Conservation (phyloP, 75 land plant species). For the Cryptomeria japonica region DNA sequence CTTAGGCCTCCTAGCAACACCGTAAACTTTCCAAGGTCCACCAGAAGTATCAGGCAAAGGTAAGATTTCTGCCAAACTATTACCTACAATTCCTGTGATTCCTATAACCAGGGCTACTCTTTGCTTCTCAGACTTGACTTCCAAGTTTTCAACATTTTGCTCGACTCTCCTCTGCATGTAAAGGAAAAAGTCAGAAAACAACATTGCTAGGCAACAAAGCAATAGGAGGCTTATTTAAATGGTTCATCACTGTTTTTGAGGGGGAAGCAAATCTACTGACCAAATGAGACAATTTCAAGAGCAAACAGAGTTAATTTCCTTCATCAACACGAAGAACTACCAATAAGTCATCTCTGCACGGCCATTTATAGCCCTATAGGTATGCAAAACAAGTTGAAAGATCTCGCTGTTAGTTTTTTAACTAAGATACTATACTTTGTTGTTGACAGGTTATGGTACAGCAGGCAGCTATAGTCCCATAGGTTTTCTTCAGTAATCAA, state of each 20-base stretch:
- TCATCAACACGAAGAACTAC: neutral
- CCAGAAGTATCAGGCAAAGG: slow-evolving; percentile 60
- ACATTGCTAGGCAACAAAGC: neutral
- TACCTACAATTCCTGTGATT: slow-evolving; percentile 78
- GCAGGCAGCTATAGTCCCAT: neutral
- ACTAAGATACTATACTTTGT: neutral
- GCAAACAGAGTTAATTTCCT: neutral
- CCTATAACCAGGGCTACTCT: slow-evolving; percentile 55
- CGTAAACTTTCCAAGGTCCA: slow-evolving; percentile 83
- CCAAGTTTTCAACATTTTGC: neutral
- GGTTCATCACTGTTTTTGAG: neutral
- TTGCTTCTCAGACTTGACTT: neutral
- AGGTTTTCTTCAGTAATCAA: neutral
- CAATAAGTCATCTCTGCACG: neutral
- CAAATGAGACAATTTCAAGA: neutral
- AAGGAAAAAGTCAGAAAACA: neutral
- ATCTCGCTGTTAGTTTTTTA: neutral
- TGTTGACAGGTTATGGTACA: neutral
- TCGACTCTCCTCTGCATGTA: neutral
- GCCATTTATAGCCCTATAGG: neutral
- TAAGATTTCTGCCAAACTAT: slow-evolving; percentile 70
- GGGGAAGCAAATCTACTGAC: neutral
- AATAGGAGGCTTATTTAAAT: neutral
- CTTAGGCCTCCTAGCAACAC: slow-evolving; percentile 51
- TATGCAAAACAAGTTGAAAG: neutral